Evolutionary conservation across 257 asterid genomes (phyloP).

Genomic region (Asclepias syriaca): DNA sequence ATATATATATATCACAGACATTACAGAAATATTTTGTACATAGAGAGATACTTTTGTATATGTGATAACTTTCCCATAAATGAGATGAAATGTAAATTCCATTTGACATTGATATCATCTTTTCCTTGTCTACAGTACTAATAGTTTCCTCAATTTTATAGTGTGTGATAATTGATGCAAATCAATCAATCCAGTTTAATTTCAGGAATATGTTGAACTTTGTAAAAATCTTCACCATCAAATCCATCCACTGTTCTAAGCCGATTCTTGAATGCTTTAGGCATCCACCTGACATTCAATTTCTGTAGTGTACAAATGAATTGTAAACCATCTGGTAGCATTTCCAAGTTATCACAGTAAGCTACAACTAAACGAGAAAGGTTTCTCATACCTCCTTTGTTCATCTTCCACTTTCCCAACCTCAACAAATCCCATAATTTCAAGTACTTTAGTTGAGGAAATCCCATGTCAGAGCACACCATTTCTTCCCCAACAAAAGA

Average conservation of each 20-base stretch:
- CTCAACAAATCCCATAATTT: conserved; percentile 25
- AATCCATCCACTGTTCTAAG: conserved; percentile 18
- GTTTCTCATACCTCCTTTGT: conserved; percentile 32
- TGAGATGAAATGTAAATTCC: neutral
- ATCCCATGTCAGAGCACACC: conserved; percentile 30
- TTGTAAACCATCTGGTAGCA: conserved; percentile 33
- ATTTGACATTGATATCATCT: neutral
- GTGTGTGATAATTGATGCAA: no score
- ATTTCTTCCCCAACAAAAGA: conserved; percentile 33
- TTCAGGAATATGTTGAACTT: conserved; percentile 31
- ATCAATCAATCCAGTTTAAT: conserved; percentile 32
- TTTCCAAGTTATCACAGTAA: conserved; percentile 22
- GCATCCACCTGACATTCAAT: conserved; percentile 33
- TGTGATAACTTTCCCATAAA: neutral
- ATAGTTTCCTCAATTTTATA: neutral
- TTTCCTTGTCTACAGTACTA: neutral
- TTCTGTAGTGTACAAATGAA: conserved; percentile 28
- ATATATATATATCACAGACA: neutral
- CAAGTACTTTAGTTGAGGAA: conserved; percentile 35
- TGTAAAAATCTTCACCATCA: conserved; percentile 32
- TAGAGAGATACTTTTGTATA: conserved; percentile 1
- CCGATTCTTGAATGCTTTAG: conserved; percentile 27
- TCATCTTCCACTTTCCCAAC: conserved; percentile 30
- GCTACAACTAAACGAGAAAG: conserved; percentile 31
- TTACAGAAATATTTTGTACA: conserved; percentile 3